Evolutionary conservation across 2,329 filamentous ascomycete genomes (phyloP).

Genomic region (Zopfia rhizophila): DNA sequence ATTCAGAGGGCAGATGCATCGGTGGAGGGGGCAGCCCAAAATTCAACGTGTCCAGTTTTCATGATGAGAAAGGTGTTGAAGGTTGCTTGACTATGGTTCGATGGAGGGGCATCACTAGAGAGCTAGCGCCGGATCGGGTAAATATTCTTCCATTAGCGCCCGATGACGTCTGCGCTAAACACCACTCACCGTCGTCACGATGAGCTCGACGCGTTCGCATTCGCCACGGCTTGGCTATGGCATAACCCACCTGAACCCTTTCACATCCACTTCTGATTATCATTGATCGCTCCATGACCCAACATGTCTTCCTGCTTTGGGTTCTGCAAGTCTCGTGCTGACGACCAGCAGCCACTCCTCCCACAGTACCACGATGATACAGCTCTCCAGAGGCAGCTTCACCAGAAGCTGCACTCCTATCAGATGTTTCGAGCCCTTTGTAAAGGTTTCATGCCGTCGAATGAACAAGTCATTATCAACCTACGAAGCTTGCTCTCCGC

Average conservation of each 20-base stretch:
- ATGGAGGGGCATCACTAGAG: too few relatives aligned
- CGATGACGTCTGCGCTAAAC: slow-evolving; percentile 7
- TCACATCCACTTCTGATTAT: not conserved
- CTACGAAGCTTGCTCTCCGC: slow-evolving; percentile 81
- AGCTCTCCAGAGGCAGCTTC: slow-evolving; percentile 76
- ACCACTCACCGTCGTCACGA: slow-evolving; percentile 6
- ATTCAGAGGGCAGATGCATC: too few relatives aligned
- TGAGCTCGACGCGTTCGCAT: not conserved
- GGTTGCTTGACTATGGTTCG: too few relatives aligned
- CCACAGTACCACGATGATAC: slow-evolving; percentile 88
- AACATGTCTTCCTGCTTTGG: slow-evolving; percentile 74
- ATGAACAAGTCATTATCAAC: slow-evolving; percentile 82
- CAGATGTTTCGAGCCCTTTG: slow-evolving; percentile 87
- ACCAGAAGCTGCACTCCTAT: slow-evolving; percentile 92
- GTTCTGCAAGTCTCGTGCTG: slow-evolving; percentile 62
- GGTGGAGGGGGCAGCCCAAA: too few relatives aligned
- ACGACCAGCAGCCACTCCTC: slow-evolving; percentile 80
- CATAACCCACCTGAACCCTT: not conserved
- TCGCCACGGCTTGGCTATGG: not conserved
- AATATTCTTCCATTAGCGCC: too few relatives aligned
- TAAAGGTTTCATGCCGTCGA: slow-evolving; percentile 92
- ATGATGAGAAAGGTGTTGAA: too few relatives aligned
- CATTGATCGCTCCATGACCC: slow-evolving; percentile 6
- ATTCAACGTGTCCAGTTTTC: too few relatives aligned
- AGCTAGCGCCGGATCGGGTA: too few relatives aligned